Conservation (phyloP, 106 monocot species). For the Acorus calamus region DNA sequence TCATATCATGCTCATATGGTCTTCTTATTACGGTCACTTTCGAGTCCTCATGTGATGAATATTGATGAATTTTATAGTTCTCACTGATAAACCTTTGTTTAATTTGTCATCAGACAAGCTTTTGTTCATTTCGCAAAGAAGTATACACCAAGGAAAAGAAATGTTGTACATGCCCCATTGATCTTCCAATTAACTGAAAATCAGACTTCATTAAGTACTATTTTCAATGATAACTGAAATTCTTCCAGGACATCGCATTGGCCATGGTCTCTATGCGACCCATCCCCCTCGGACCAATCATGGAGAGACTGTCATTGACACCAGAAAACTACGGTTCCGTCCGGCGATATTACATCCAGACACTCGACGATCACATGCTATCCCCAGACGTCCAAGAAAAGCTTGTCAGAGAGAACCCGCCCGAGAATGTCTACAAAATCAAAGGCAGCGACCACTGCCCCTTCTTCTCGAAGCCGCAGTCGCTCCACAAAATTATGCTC, state of each 20-base stretch:
- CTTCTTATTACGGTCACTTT: no score
- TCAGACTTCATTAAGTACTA: no score
- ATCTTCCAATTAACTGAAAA: no score
- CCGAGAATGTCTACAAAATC: constrained; percentile 72
- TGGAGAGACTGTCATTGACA: constrained; percentile 73
- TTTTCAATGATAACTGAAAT: no score
- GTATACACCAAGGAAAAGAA: no score
- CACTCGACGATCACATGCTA: constrained; percentile 65
- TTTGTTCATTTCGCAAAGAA: no score
- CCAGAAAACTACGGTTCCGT: constrained; percentile 65
- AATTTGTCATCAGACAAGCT: no score
- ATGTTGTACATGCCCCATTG: no score
- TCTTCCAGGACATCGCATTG: constrained; percentile 64
- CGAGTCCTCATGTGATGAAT: no score
- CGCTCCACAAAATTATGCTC: constrained; percentile 65
- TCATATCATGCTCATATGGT: no score
- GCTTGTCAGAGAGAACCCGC: constrained; percentile 70
- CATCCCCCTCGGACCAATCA: constrained; percentile 54
- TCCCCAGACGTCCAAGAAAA: constrained; percentile 80
- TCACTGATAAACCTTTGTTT: no score
- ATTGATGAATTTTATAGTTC: no score
- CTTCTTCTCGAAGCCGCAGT: constrained; percentile 90
- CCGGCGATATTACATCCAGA: constrained; percentile 68
- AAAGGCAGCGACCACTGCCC: constrained; percentile 95
- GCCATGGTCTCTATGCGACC: constrained; percentile 66